A percentile compares a stretch with the other conserved stretches of the same genome.
Conservation (phyloP, 2,329 filamentous ascomycete genomes). For the Hypoxylon sp. region DNA sequence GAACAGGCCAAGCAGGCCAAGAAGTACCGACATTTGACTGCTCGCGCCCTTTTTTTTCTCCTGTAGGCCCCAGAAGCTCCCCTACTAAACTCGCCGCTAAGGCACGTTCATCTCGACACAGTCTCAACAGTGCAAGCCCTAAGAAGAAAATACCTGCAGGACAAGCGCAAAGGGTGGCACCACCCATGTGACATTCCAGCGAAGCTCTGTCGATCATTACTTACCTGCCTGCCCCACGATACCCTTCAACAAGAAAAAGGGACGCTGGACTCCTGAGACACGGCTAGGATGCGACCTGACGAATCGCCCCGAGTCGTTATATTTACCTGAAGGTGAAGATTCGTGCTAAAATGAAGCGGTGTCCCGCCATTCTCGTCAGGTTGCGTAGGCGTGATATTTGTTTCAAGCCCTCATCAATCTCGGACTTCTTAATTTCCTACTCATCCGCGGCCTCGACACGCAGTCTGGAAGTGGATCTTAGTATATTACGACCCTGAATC, state of each 20-base stretch:
- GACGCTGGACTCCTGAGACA: conserved; percentile 15
- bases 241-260: conserved; percentile 16
- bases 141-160: neutral
- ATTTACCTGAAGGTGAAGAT: conserved; percentile 17
- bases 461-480: conserved; percentile 24
- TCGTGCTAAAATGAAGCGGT: conserved; percentile 8
- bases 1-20: no score
- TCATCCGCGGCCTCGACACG: conserved; percentile 16
- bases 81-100: conserved; percentile 35
- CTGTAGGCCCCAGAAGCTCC: no score
- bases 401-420: conserved; percentile 28
- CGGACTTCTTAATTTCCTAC: conserved; percentile 28
- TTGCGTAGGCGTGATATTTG: conserved; percentile 6
- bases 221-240: no score
- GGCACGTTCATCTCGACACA: conserved; percentile 43
- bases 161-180: neutral
- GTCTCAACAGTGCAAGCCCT: neutral
- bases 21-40: conserved; percentile 37
- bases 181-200: conserved; percentile 37
- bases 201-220: conserved; percentile 36
- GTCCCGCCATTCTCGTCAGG: neutral
- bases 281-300: conserved; percentile 14
- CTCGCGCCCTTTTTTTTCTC: conserved; percentile 20
- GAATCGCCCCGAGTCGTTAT: conserved; percentile 9
- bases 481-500: conserved; percentile 16